phyloP scores from a whole-genome alignment of 2,329 filamentous ascomycete genomes.

The Penicillium freii region DNA sequence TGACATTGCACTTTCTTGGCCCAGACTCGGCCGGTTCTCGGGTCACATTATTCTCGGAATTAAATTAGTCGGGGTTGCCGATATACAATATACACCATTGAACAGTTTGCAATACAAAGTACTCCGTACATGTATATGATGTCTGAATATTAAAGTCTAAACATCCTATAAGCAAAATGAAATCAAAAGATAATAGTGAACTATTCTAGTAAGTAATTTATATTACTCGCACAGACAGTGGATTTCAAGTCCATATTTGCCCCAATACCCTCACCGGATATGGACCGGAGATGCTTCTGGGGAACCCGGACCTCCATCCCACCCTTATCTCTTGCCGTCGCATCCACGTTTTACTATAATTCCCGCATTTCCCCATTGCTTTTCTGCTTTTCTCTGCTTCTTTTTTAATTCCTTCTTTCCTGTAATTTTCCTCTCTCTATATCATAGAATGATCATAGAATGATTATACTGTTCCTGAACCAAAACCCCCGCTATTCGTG shows the following conservation, averaged over 20 bases:
- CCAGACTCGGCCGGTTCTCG: neutral
- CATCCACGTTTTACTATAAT: constrained; percentile 9
- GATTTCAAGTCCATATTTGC: neutral
- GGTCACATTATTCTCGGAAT: neutral
- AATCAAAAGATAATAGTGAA: no score
- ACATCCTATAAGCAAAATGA: no score
- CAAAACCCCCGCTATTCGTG: constrained; percentile 28
- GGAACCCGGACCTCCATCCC: neutral
- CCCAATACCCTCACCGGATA: constrained; percentile 19
- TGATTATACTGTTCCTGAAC: constrained; percentile 25
- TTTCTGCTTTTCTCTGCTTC: neutral
- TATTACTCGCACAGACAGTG: constrained; percentile 3
- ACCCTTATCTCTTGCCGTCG: constrained; percentile 11
- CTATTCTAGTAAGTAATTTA: neutral
- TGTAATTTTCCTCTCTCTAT: neutral
- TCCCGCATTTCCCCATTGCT: constrained; percentile 1
- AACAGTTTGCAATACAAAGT: no score
- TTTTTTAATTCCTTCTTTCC: neutral
- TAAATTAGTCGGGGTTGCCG: neutral
- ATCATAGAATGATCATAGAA: constrained; percentile 33
- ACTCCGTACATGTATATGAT: no score
- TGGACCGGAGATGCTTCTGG: constrained; percentile 16
- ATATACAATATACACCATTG: neutral
- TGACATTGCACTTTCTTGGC: neutral
- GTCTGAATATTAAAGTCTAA: no score